These are phyloP conservation scores for Populus euphratica DNA, from an alignment of 345 rosid species.

Conservation along the genomic window DNA sequence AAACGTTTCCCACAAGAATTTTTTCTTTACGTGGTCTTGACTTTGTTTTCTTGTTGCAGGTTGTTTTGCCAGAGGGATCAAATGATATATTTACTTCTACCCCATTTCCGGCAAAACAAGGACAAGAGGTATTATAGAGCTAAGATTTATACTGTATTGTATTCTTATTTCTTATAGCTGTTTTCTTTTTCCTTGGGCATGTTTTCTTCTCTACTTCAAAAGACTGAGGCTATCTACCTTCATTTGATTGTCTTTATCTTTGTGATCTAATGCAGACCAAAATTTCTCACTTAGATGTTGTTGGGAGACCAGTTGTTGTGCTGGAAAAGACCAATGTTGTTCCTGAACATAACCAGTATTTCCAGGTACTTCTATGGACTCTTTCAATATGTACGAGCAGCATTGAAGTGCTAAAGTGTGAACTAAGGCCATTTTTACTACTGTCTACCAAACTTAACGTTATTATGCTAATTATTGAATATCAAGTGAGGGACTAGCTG, in stretches of 20 bases:
- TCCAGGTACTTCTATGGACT: conserved; percentile 58
- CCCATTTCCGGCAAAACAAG: conserved; percentile 69
- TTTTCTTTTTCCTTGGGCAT: neutral
- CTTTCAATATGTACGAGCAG: neutral
- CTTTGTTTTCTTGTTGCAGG: conserved; percentile 39
- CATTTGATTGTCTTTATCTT: neutral
- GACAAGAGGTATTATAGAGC: conserved; percentile 61
- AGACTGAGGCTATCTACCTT: neutral
- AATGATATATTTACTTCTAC: conserved; percentile 56
- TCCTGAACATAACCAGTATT: conserved; percentile 83
- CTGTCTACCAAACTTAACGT: no score
- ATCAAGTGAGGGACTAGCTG: neutral
- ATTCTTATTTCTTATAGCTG: neutral
- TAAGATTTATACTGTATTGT: conserved; percentile 10
- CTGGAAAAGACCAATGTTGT: conserved; percentile 74
- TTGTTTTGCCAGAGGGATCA: conserved; percentile 92
- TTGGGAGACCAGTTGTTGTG: conserved; percentile 80
- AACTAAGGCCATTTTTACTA: neutral
- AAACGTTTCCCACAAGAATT: neutral
- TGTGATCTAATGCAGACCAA: conserved; percentile 50
- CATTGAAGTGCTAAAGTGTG: neutral
- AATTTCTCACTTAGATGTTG: conserved; percentile 82
- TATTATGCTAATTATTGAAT: neutral
- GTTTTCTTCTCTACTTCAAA: conserved; percentile 2
- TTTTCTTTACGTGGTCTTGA: conserved; percentile 14